phyloP scores from a whole-genome alignment of 2,329 filamentous ascomycete species.

The Neurospora sp. region DNA sequence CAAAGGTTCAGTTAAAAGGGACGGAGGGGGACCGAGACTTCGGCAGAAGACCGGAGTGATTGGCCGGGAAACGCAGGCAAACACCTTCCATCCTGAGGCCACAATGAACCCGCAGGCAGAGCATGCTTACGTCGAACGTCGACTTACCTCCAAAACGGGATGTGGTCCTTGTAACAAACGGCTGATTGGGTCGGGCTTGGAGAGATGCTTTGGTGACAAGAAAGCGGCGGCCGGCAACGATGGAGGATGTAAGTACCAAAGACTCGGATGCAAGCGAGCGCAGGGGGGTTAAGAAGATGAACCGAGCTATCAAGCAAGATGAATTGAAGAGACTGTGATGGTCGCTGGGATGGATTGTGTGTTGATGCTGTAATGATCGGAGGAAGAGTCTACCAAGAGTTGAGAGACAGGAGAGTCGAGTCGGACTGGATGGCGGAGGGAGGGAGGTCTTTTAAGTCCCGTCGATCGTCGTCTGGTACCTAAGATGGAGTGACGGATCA shows the following conservation, averaged over 20 bases:
- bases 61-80: neutral
- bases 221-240: conserved; percentile 23
- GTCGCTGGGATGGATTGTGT: conserved; percentile 26
- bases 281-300: conserved; percentile 41
- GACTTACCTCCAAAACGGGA: conserved; percentile 17
- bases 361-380: conserved; percentile 36
- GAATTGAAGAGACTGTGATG: conserved; percentile 35
- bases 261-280: conserved; percentile 47
- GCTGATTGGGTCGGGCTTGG: conserved; percentile 3
- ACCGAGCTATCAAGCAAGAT: conserved; percentile 52
- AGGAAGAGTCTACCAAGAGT: conserved; percentile 14
- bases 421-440: neutral
- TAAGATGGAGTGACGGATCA: neutral
- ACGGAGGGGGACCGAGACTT: neutral
- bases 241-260: conserved; percentile 41
- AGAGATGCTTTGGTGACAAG: conserved; percentile 14
- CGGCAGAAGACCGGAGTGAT: neutral
- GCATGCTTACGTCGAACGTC: neutral
- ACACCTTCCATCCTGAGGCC: neutral
- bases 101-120: neutral
- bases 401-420: conserved; percentile 8
- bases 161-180: neutral
- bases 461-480: neutral
- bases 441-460: neutral
- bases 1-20: neutral